These are phyloP conservation scores for Sporothrix globosa DNA, from an alignment of 2,329 filamentous ascomycete species.

Conservation along the genomic window DNA sequence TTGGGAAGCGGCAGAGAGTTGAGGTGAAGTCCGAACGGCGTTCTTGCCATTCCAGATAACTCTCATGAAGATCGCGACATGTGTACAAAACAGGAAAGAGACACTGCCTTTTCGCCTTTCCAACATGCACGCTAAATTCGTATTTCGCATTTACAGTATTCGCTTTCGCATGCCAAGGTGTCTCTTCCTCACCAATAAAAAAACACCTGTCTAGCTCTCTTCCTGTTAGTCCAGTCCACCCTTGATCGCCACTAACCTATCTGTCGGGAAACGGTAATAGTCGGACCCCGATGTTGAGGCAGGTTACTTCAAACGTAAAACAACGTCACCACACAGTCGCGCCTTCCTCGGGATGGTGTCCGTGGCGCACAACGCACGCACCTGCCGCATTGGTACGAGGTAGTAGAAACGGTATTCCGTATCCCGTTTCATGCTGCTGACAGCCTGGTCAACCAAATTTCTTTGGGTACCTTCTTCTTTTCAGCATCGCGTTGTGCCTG, in stretches of 20 bases:
- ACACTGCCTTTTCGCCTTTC: neutral
- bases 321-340: neutral
- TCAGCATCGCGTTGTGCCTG: neutral
- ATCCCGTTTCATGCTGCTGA: neutral
- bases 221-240: neutral
- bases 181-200: neutral
- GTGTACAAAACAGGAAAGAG: neutral
- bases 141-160: slow-evolving; percentile 3
- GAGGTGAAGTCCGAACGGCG: neutral
- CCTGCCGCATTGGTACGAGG: neutral
- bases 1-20: too few species aligned
- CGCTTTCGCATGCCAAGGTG: neutral
- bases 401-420: slow-evolving; percentile 11
- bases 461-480: neutral
- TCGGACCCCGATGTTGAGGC: slow-evolving; percentile 7
- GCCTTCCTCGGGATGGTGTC: neutral
- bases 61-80: neutral
- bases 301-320: neutral
- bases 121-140: neutral
- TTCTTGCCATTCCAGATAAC: neutral
- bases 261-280: slow-evolving; percentile 24
- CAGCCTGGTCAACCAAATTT: neutral
- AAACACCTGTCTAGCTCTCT: neutral
- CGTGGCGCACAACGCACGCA: neutral
- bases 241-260: slow-evolving; percentile 7